Percentiles rank a stretch among this genome's conserved stretches.
These are phyloP conservation scores for Trypanosomatidae sp. DNA, from an alignment of 208 protist genomes.

Conservation along the genomic window DNA sequence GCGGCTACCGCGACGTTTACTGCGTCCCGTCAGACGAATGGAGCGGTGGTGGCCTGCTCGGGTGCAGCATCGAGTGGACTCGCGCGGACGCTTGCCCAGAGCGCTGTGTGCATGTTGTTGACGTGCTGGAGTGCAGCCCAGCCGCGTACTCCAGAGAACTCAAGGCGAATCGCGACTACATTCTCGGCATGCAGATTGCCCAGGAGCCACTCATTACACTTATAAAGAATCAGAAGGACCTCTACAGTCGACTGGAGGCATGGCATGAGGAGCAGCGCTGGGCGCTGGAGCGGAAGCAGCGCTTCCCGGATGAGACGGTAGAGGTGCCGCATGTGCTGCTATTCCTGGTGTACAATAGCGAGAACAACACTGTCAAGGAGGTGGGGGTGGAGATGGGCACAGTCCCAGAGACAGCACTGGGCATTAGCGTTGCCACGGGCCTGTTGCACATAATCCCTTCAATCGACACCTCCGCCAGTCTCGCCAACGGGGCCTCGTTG, in stretches of 20 bases:
- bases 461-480: neutral
- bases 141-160: constrained; percentile 48
- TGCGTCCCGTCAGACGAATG: constrained; percentile 30
- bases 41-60: constrained; percentile 66
- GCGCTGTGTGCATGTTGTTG: constrained; percentile 70
- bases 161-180: constrained; percentile 61
- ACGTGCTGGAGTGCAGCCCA: constrained; percentile 55
- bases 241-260: constrained; percentile 58
- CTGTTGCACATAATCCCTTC: constrained; percentile 68
- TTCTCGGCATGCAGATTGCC: constrained; percentile 83
- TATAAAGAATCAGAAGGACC: constrained; percentile 60
- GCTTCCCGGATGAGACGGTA: constrained; percentile 16
- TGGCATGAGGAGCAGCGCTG: constrained; percentile 60
- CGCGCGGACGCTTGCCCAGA: constrained; percentile 27
- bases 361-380: constrained; percentile 67
- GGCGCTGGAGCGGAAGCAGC: constrained; percentile 27
- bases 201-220: constrained; percentile 64
- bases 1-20: constrained; percentile 59
- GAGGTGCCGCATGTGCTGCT: constrained; percentile 49
- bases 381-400: constrained; percentile 67
- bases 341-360: constrained; percentile 76
- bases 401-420: constrained; percentile 49
- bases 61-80: constrained; percentile 86
- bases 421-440: constrained; percentile 68
- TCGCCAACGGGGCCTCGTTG: constrained; percentile 5